These are phyloP conservation scores for Aureobasidium namibiae DNA, from an alignment of 2,329 filamentous ascomycete genomes.

Conservation along the genomic window DNA sequence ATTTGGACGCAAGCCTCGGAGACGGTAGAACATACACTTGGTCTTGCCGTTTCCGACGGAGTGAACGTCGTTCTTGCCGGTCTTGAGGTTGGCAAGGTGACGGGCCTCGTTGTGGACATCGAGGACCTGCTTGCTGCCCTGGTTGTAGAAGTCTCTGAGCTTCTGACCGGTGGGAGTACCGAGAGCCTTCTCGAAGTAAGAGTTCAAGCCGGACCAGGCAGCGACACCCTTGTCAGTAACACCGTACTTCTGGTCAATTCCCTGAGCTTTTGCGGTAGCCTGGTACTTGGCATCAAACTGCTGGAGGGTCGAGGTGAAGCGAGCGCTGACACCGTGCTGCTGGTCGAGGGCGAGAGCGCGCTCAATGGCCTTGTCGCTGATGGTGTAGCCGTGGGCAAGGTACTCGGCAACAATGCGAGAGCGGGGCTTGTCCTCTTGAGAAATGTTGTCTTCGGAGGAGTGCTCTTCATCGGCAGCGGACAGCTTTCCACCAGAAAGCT, in stretches of 20 bases:
- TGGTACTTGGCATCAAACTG: slow-evolving; percentile 80
- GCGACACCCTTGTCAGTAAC: slow-evolving; percentile 64
- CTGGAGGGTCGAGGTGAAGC: slow-evolving; percentile 69
- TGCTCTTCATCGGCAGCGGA: slow-evolving; percentile 46
- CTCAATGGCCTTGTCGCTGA: slow-evolving; percentile 71
- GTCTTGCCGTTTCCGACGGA: slow-evolving; percentile 30
- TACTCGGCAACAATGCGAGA: slow-evolving; percentile 92
- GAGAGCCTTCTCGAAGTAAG: slow-evolving; percentile 91
- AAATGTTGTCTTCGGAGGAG: slow-evolving; percentile 63
- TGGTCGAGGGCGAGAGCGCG: slow-evolving; percentile 79
- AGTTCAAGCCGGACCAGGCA: slow-evolving; percentile 60
- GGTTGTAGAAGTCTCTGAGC: slow-evolving; percentile 78
- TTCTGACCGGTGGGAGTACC: slow-evolving; percentile 82
- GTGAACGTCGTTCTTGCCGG: slow-evolving; percentile 45
- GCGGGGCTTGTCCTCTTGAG: slow-evolving; percentile 94
- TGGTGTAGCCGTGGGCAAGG: slow-evolving; percentile 84
- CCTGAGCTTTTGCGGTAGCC: slow-evolving; percentile 76
- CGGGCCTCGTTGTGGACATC: slow-evolving; percentile 91
- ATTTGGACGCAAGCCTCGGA: background rate
- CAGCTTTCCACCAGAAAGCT: slow-evolving; percentile 52
- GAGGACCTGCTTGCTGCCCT: slow-evolving; percentile 78
- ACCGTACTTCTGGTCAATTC: slow-evolving; percentile 76
- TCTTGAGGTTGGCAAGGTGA: slow-evolving; percentile 82
- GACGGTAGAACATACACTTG: slow-evolving; percentile 26
- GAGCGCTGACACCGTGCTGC: slow-evolving; percentile 74